Conservation (phyloP, 805 yeast genomes). For the Groenewaldozyma salmanticensis region DNA sequence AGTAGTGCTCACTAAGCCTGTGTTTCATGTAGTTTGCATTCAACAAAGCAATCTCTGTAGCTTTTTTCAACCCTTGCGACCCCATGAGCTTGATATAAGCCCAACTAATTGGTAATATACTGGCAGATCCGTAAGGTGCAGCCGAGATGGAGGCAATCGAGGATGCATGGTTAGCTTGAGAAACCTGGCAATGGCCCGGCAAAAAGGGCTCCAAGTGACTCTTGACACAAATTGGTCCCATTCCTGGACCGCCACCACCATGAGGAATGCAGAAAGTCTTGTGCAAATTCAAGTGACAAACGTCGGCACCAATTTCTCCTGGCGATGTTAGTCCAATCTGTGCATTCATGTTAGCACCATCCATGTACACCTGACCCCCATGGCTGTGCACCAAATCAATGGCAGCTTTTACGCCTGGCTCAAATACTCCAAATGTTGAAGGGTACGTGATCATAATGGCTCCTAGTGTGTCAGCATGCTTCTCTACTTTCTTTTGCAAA, state of each 20-base stretch:
- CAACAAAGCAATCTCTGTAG: conserved; percentile 84
- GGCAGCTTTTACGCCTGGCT: conserved; percentile 79
- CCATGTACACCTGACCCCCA: conserved; percentile 96
- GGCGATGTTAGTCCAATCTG: conserved; percentile 97
- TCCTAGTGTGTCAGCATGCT: conserved; percentile 63
- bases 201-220: conserved; percentile 69
- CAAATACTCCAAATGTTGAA: conserved; percentile 93
- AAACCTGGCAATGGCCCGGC: conserved; percentile 63
- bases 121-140: conserved; percentile 94
- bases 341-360: conserved; percentile 99
- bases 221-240: conserved; percentile 94
- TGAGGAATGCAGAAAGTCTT: conserved; percentile 97
- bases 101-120: conserved; percentile 87
- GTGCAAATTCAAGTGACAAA: conserved; percentile 92
- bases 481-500: conserved; percentile 58
- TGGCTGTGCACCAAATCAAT: conserved; percentile 72
- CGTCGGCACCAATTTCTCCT: conserved; percentile 97
- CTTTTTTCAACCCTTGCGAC: conserved; percentile 66
- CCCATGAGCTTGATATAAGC: conserved; percentile 95
- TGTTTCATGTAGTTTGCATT: conserved; percentile 95
- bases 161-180: conserved; percentile 32
- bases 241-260: conserved; percentile 99
- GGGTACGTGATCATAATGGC: conserved; percentile 97
- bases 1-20: conserved; percentile 58
- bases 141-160: conserved; percentile 70